Evolutionary conservation across 2,329 filamentous ascomycete species (phyloP).

Genomic region (Thielaviopsis punctulata): DNA sequence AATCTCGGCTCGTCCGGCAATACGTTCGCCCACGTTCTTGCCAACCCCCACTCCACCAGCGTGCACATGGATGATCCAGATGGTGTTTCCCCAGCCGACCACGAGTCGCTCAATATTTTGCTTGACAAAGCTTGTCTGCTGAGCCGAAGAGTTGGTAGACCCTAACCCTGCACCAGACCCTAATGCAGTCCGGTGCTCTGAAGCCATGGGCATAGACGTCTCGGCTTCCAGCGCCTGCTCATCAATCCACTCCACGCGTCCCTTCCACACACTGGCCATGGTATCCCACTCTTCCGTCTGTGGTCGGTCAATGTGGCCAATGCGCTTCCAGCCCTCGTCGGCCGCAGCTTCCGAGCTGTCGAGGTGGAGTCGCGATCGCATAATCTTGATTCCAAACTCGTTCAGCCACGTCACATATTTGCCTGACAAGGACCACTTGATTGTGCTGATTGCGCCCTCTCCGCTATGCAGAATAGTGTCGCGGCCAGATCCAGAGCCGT

Average conservation of each 20-base stretch:
- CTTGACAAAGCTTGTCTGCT: constrained; percentile 20
- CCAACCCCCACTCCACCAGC: constrained; percentile 51
- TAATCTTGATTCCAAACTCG: constrained; percentile 93
- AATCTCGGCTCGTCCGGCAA: constrained; percentile 70
- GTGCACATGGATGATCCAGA: constrained; percentile 89
- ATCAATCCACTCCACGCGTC: constrained; percentile 82
- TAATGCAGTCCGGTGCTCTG: neutral
- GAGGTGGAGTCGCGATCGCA: constrained; percentile 73
- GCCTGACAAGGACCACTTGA: constrained; percentile 88
- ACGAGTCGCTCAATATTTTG: constrained; percentile 58
- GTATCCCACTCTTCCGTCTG: constrained; percentile 81
- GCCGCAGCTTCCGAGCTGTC: constrained; percentile 45
- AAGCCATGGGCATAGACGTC: constrained; percentile 28
- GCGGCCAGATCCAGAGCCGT: constrained; percentile 57
- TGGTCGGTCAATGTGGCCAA: constrained; percentile 81
- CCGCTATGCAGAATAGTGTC: constrained; percentile 81
- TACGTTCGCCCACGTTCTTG: constrained; percentile 50
- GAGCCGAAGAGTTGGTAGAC: neutral
- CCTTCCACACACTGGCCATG: constrained; percentile 93
- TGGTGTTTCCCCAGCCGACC: constrained; percentile 88
- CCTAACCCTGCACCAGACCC: neutral
- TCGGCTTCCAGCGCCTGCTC: constrained; percentile 62
- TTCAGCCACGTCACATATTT: constrained; percentile 93
- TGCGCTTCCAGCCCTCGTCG: constrained; percentile 83
- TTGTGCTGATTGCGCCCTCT: constrained; percentile 76